These are phyloP conservation scores for Balakata baccata DNA, from an alignment of 345 rosid genomes.

Conservation along the genomic window DNA sequence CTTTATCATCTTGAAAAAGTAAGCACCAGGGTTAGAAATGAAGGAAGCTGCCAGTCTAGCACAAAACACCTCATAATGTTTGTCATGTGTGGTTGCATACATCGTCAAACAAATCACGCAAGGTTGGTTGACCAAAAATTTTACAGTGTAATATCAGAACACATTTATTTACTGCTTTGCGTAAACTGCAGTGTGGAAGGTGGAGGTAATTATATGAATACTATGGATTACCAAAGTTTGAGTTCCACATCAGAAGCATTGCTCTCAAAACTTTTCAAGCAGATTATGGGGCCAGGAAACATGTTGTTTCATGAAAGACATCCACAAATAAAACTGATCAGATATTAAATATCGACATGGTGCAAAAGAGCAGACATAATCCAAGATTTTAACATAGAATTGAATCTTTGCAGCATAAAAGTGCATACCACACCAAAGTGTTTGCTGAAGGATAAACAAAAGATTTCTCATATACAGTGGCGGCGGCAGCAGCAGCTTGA, in stretches of 20 bases:
- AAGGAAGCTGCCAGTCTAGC: neutral
- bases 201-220: neutral
- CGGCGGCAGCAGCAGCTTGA: slow-evolving; percentile 82
- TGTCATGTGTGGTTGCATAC: neutral
- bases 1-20: neutral
- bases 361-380: neutral
- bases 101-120: neutral
- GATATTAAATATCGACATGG: neutral
- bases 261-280: neutral
- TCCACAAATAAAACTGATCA: neutral
- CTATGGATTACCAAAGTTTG: neutral
- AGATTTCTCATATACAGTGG: slow-evolving; percentile 74
- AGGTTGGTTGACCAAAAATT: neutral
- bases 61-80: neutral
- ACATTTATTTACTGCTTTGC: neutral
- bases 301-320: neutral
- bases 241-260: neutral
- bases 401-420: slow-evolving; percentile 8
- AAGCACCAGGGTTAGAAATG: neutral
- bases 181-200: neutral
- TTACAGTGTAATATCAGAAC: neutral
- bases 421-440: slow-evolving; percentile 56
- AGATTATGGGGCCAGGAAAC: neutral
- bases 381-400: neutral
- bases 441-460: slow-evolving; percentile 75